Percentiles rank a stretch among this genome's conserved stretches.
Conservation (phyloP, 2,329 filamentous ascomycete species). For the Corynespora cassiicola region DNA sequence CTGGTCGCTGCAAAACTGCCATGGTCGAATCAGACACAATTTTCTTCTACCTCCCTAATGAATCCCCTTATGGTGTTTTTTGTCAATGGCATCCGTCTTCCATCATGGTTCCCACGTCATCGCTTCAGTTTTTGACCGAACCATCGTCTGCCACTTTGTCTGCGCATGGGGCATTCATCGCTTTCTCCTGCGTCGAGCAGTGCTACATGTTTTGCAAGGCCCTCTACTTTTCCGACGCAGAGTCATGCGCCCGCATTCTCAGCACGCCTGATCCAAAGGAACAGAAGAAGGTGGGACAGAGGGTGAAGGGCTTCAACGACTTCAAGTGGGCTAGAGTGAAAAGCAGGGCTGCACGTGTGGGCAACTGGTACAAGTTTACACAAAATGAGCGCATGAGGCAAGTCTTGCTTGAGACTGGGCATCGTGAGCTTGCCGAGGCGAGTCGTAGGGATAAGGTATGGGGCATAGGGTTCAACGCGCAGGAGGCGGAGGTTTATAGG, state of each 20-base stretch:
- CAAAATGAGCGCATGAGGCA: conserved; percentile 49
- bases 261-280: conserved; percentile 46
- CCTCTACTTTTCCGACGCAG: conserved; percentile 21
- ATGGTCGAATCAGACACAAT: conserved; percentile 4
- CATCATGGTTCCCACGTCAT: conserved; percentile 48
- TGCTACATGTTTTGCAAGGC: conserved; percentile 25
- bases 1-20: conserved; percentile 1
- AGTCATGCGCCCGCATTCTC: conserved; percentile 54
- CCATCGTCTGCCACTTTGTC: conserved; percentile 1
- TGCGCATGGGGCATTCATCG: background rate
- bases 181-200: conserved; percentile 23
- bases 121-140: conserved; percentile 11
- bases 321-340: conserved; percentile 54
- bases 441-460: conserved; percentile 36
- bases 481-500: conserved; percentile 40
- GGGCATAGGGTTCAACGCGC: conserved; percentile 16
- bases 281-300: conserved; percentile 57
- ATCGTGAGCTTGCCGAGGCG: conserved; percentile 63
- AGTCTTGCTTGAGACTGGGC: conserved; percentile 58
- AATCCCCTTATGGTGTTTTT: conserved; percentile 54
- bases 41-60: conserved; percentile 35
- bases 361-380: conserved; percentile 61
- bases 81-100: conserved; percentile 61
- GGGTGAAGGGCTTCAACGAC: conserved; percentile 56
- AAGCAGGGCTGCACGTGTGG: conserved; percentile 56